Conservation (phyloP, 106 monocot genomes). For the Dactylorhiza incarnata region DNA sequence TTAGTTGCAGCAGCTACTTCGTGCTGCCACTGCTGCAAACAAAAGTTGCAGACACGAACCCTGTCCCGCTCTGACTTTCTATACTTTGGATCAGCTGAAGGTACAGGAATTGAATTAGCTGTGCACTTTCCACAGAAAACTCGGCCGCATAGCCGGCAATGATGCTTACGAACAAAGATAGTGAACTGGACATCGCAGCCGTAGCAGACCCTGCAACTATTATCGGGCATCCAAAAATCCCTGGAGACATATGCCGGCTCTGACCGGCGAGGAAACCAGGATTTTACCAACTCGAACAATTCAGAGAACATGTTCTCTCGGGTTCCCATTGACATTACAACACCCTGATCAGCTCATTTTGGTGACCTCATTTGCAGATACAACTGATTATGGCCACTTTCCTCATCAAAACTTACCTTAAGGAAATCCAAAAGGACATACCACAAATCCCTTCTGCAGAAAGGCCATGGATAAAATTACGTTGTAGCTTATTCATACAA, state of each 20-base stretch:
- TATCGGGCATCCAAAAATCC: slow-evolving; percentile 92
- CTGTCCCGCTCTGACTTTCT: slow-evolving; percentile 26
- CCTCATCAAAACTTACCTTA: not conserved
- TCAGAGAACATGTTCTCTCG: slow-evolving; percentile 30
- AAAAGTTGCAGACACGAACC: slow-evolving; percentile 78
- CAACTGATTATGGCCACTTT: not conserved
- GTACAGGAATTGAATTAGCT: slow-evolving; percentile 47
- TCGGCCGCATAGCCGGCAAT: slow-evolving; percentile 88
- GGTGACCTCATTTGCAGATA: not conserved
- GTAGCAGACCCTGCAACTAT: slow-evolving; percentile 83
- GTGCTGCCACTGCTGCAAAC: slow-evolving; percentile 64
- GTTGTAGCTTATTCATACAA: too few species aligned
- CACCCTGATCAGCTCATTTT: not conserved
- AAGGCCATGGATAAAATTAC: not conserved
- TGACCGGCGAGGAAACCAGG: slow-evolving; percentile 56
- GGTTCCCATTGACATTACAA: not conserved
- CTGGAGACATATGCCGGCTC: slow-evolving; percentile 60
- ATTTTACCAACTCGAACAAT: slow-evolving; percentile 43
- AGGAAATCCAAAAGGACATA: not conserved
- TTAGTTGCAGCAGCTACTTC: slow-evolving; percentile 12
- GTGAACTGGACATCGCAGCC: slow-evolving; percentile 84
- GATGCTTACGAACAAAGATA: slow-evolving; percentile 75
- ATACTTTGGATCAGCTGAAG: slow-evolving; percentile 15
- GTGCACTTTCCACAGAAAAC: slow-evolving; percentile 90
- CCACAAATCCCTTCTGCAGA: not conserved